Base-by-base conservation (phyloP, 805 yeast species). In the Zygosaccharomyces siamensis region DNA sequence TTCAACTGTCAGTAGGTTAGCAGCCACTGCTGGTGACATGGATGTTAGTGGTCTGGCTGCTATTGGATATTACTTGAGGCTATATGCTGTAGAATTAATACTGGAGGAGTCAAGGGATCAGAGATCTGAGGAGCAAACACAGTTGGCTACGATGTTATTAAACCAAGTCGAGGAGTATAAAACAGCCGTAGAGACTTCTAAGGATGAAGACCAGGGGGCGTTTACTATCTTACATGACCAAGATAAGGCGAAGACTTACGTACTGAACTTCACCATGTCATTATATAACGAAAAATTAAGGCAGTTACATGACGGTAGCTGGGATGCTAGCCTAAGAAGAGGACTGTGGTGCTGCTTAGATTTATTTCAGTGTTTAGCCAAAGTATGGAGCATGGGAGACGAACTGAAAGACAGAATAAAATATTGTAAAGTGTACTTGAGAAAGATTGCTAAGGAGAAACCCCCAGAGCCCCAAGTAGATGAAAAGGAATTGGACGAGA, bases 81-180 rank as follows among this genome's bases (percentile, higher is more conserved):
- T 84, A 43, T 83, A 84, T 60, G 86, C 89, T 0, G 83, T 86
- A 2, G 92, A 90, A 64, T 72, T 79, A 57, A 81, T 92, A 3
- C 69, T 92, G 18, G 73, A 73, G 32, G 66, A 76, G 38, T 41
- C 36, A 18, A 33, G 21, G 23, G 77, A 80, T 18, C 96, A 89
- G 59, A 69, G 77, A 20, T 57, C 70, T 1, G 77, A 78, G 6
- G 84, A 76, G 11, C 77, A 78, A 26, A 88, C 87, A 11, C 59
- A 57, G 1, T 79, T 78, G 56, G 87, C 92, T 0, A 69, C 83
- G 41, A 60, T 63, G 2, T 68, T 93, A 39, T 68, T 92, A 47
- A 95, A 85, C 59, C 77, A 77, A 2, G 79, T 93, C 32, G 99
- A 93, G 61, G 50, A 57, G 1, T 68, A 75, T 50, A 83, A 82